These are phyloP conservation scores for Scenedesmus sp. DNA, from an alignment of 163 green algal species.

Conservation along the genomic window DNA sequence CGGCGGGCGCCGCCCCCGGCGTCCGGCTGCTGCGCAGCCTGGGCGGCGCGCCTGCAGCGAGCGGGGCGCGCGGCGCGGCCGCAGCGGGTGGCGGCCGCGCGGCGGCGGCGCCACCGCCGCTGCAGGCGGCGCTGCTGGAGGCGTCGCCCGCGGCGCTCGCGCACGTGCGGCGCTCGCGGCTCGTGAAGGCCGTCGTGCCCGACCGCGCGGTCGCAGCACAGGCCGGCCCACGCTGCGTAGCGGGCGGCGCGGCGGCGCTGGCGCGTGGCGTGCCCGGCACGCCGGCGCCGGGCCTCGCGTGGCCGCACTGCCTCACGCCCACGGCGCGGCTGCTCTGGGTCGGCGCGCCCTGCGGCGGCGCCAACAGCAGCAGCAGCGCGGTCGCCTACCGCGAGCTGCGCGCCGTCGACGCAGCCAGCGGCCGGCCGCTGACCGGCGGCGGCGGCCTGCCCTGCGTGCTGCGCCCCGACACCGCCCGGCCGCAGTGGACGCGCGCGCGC, in stretches of 20 bases:
- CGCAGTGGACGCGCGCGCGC: too few relatives aligned
- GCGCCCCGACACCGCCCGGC: too few relatives aligned
- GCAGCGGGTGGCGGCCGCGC: background rate
- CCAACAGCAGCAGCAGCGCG: background rate
- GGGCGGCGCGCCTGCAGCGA: background rate
- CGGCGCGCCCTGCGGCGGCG: background rate
- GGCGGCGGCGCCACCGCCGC: background rate
- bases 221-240: background rate
- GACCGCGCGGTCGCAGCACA: background rate
- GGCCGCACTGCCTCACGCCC: background rate
- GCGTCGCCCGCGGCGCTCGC: background rate
- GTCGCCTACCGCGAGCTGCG: background rate
- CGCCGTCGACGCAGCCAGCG: too few relatives aligned
- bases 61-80: background rate
- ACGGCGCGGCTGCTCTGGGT: constrained; percentile 7
- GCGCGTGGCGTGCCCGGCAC: constrained; percentile 6
- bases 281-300: background rate
- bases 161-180: constrained; percentile 7
- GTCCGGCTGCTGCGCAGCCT: background rate
- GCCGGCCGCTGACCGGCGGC: too few relatives aligned
- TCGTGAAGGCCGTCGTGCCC: constrained; percentile 9
- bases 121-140: background rate
- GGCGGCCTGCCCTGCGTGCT: too few relatives aligned
- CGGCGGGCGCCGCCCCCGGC: too few relatives aligned
- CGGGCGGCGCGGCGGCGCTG: too few relatives aligned